Base-by-base conservation (phyloP, 306 rosid species). In the Senna tora region DNA sequence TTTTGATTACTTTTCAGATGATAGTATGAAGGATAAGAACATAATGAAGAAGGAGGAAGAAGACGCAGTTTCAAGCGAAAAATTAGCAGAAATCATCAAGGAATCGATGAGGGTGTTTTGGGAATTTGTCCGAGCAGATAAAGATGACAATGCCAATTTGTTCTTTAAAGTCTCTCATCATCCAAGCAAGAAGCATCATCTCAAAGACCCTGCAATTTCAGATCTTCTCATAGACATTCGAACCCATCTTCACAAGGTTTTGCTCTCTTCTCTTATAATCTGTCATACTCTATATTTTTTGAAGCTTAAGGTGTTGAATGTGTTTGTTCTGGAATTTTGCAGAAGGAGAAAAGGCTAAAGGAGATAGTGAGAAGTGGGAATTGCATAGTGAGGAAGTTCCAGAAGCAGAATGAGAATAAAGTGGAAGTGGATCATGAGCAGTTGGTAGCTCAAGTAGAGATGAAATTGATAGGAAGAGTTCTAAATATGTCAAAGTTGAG, bases 341-440 rank as follows among this genome's bases (percentile, higher is more conserved):
- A 94, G 97, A 85, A 87, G 75, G 96, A 89, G 77, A 91, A 63
- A 51, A 89, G 30, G 80, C 82, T 89, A 0, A 91, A 83, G 81
- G 96, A 94, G 64, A 82, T 91, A 46, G 82, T 83, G 72, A 89
- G 91, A 72, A 87, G 65, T 32, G 89, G 89, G n/a, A 86, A 87
- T 57, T 91, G 97, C 85, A 78, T 87, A 70, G 91, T 82, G 55
- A 88, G 73, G 87, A 94, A 76, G 87, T 82, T 94, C 54, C 91
- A 86, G 81, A 91, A 84, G 80, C 86, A 68, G 3, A 67, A 72
- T 42, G 76, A 76, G 36, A 67, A 59, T 21, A 30, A 58, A 43
- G 46, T 71, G 76, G 67, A 75, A 45, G 45, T 78, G 73, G 76
- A 75, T 56, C 74, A 76, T n/a, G 76, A 42, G 36, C 66, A 84